Evolutionary conservation across 2,329 filamentous ascomycete genomes (phyloP), one percentile per base, ranked within the genome.

Genomic region (Alternaria sp.): DNA sequence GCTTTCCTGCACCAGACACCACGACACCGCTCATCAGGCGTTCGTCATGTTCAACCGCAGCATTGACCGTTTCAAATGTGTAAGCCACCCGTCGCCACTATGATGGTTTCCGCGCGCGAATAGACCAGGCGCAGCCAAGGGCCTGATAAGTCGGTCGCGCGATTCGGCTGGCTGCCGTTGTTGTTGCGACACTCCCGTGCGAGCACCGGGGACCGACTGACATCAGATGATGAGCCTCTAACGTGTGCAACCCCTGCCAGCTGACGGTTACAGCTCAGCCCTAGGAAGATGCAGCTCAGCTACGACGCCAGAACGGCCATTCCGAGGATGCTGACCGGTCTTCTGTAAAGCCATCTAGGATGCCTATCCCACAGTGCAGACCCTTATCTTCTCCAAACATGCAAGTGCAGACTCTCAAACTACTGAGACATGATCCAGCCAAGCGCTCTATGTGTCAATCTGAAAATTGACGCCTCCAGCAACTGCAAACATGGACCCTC

Each of bases 241-340:
- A 59, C 58, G 60, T 51, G 51, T 54, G 18, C 26, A 58, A 50
- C 37, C 21, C 60, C 63, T 63, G 62, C 63, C 50, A 33, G 66
- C 68, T 69, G 66, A 70, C 62, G 43, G 28, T 10, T 63, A 58
- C 60, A 58, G 55, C 63, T 69, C 68, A 71, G 66, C 59, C 62
- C 63, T 64, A 54, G n/a, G 46, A 12, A 45, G 20, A 20, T 57
- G 56, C 11, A 50, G 30, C 51, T 69, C 65, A 69, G 68, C 70
- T 70, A 51, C 55, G 45, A 33, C 28, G 21, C 50, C 44, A 55
- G 28, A 25, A 55, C 58, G 55, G 43, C 23, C 5, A 37, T 46
- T 53, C 20, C 44, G 47, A 33, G 15, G 18, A 30, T 43, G 20
- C 30, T 56, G 43, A 58, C 49, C 54, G 59, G 49, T 56, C 33